Conservation (phyloP, 2,329 filamentous ascomycete species). For the Hypoxylon sp. region DNA sequence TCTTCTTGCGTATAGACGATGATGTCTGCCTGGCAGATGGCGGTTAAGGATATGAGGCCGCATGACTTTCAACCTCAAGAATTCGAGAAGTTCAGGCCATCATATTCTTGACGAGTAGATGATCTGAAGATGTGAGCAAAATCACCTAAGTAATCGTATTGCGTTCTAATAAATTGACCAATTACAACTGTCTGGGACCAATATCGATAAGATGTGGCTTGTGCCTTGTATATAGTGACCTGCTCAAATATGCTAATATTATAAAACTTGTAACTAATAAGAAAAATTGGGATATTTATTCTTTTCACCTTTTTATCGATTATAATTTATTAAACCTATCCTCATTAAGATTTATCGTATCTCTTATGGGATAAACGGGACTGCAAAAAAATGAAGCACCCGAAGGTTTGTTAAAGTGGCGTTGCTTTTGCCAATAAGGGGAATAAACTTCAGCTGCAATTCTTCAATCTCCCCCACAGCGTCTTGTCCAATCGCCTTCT, state of each 20-base stretch:
- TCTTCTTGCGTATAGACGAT: constrained; percentile 18
- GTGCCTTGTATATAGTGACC: background rate
- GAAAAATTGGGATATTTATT: too few relatives aligned
- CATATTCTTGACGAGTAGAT: constrained; percentile 11
- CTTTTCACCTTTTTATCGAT: too few relatives aligned
- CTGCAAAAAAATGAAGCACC: too few relatives aligned
- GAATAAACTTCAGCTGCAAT: constrained; percentile 33
- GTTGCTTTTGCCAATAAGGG: constrained; percentile 19
- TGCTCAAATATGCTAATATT: background rate
- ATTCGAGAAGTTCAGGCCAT: constrained; percentile 9
- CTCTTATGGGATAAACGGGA: background rate
- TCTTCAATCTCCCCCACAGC: constrained; percentile 25
- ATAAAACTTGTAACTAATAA: too few relatives aligned
- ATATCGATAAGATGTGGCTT: constrained; percentile 34
- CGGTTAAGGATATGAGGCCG: constrained; percentile 37
- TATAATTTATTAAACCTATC: too few relatives aligned
- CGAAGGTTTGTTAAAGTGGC: constrained; percentile 2
- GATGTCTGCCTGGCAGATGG: constrained; percentile 22
- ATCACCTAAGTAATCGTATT: background rate
- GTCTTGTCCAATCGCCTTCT: constrained; percentile 28
- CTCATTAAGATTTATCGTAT: too few relatives aligned
- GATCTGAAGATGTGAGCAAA: background rate
- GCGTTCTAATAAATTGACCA: constrained; percentile 15
- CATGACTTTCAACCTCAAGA: constrained; percentile 41
- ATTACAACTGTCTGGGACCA: background rate